A percentile compares a stretch with the other conserved stretches of the same genome.
Conservation (phyloP, 2,329 filamentous ascomycete genomes). For the Reticulascus tulasneorum region DNA sequence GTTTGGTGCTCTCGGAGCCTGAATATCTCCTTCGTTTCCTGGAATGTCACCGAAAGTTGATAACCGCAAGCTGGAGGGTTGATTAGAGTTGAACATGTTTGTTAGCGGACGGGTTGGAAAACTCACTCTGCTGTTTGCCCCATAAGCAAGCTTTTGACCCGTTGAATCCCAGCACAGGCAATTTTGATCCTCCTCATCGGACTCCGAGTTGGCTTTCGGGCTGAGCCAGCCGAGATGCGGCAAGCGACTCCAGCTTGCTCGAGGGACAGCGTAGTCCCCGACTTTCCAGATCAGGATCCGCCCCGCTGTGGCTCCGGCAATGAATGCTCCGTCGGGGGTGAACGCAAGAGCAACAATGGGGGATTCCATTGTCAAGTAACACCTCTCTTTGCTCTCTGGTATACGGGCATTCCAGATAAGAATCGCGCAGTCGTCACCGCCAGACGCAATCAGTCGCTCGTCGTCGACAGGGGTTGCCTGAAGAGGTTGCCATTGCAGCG, state of each 20-base stretch:
- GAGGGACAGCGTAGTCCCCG: conserved; percentile 52
- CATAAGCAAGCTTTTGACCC: conserved; percentile 60
- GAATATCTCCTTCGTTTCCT: too few relatives aligned
- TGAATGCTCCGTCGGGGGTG: conserved; percentile 59
- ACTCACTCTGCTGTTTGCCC: conserved; percentile 59
- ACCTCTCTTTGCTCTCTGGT: conserved; percentile 51
- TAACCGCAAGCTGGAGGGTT: conserved; percentile 41
- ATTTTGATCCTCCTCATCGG: conserved; percentile 58
- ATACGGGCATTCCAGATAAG: conserved; percentile 58
- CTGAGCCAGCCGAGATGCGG: conserved; percentile 56
- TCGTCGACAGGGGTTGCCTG: conserved; percentile 28
- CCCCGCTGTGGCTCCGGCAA: conserved; percentile 57
- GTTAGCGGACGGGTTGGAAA: conserved; percentile 11
- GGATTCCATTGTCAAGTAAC: conserved; percentile 57
- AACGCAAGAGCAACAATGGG: conserved; percentile 58
- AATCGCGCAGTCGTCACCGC: conserved; percentile 59
- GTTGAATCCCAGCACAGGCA: conserved; percentile 60
- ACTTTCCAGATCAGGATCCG: conserved; percentile 63
- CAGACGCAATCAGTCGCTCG: conserved; percentile 57
- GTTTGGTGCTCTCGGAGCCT: too few relatives aligned
- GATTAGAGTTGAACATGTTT: conserved; percentile 1
- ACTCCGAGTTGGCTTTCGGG: conserved; percentile 47
- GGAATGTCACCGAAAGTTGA: conserved; percentile 39
- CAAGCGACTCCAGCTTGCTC: conserved; percentile 55
- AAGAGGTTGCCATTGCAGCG: conserved; percentile 58